phyloP scores from a whole-genome alignment of 495 filamentous ascomycete genomes.

The Hyaloscypha hepaticicola region DNA sequence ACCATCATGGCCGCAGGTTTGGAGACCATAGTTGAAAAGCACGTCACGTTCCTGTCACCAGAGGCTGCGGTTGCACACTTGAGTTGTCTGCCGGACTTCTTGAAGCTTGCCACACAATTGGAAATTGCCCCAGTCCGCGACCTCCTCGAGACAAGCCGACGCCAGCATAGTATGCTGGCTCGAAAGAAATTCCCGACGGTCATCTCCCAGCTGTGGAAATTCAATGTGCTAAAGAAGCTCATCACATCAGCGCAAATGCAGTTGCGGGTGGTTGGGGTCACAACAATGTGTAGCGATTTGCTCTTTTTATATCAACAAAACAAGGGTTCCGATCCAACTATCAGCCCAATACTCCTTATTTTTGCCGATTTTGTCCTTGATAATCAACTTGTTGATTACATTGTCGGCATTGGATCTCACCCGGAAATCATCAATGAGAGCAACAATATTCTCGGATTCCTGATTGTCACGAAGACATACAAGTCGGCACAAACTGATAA shows the following conservation, averaged over 20 bases:
- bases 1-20: constrained; percentile 40
- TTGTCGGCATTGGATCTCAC: constrained; percentile 89
- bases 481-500: constrained; percentile 69
- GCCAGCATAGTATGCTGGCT: constrained; percentile 18
- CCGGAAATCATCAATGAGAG: constrained; percentile 81
- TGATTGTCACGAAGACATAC: constrained; percentile 79
- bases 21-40: constrained; percentile 45
- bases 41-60: constrained; percentile 43
- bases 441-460: constrained; percentile 81
- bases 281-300: constrained; percentile 69
- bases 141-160: constrained; percentile 35
- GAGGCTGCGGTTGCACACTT: constrained; percentile 44
- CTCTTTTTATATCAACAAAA: constrained; percentile 57
- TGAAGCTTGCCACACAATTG: constrained; percentile 42
- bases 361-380: constrained; percentile 63
- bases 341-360: constrained; percentile 58
- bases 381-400: constrained; percentile 73
- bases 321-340: constrained; percentile 37
- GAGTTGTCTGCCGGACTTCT: constrained; percentile 38
- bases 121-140: constrained; percentile 33
- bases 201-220: constrained; percentile 66
- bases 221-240: constrained; percentile 64
- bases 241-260: constrained; percentile 88
- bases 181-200: constrained; percentile 41
- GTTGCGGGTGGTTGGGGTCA: constrained; percentile 71